Conservation (phyloP, 2,329 filamentous ascomycete species). For the Scorias spongiosa region DNA sequence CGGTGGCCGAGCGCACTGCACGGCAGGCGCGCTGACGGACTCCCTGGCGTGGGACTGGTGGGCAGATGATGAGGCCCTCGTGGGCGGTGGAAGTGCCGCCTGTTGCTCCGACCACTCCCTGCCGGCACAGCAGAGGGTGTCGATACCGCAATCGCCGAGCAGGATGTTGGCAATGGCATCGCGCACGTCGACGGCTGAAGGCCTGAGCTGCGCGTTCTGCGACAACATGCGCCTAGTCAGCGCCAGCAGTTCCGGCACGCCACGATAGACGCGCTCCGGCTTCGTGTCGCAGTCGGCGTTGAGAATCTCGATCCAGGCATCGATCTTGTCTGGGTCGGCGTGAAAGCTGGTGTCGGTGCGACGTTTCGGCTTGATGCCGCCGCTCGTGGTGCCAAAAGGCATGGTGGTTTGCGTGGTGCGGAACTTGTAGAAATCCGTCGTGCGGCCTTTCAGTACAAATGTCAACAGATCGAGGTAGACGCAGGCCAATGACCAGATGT, state of each 20-base stretch:
- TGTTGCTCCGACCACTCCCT: constrained; percentile 8
- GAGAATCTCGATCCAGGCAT: constrained; percentile 49
- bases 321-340: constrained; percentile 51
- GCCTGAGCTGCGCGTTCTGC: constrained; percentile 25
- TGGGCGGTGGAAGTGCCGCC: background rate
- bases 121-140: constrained; percentile 15
- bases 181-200: constrained; percentile 26
- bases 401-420: constrained; percentile 25
- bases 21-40: no score
- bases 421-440: constrained; percentile 50
- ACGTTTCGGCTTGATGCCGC: constrained; percentile 2
- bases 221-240: constrained; percentile 29
- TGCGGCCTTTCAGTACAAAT: constrained; percentile 52
- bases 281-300: constrained; percentile 11
- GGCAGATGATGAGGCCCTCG: background rate
- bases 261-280: constrained; percentile 20
- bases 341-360: constrained; percentile 54
- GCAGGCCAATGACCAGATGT: constrained; percentile 60
- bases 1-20: background rate
- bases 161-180: constrained; percentile 20
- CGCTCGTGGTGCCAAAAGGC: constrained; percentile 18
- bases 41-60: background rate
- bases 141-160: constrained; percentile 14
- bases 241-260: constrained; percentile 25
- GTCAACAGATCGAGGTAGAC: constrained; percentile 58